Evolutionary conservation across 176 grass and related monocot genomes (phyloP).

Genomic region (Tillandsia fasciculata): DNA sequence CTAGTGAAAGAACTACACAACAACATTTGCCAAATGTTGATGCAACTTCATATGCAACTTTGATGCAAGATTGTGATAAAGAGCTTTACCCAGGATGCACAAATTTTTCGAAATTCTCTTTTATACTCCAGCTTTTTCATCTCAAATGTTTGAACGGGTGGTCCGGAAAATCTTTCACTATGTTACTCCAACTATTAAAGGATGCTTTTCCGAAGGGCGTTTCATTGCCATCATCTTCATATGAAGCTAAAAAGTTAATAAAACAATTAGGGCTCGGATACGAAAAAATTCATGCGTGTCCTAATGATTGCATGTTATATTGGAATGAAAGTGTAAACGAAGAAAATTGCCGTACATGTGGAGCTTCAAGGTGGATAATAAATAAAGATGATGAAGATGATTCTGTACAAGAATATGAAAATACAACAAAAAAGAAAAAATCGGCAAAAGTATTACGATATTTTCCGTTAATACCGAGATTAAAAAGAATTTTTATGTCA

Average conservation of each 20-base stretch:
- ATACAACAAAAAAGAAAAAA: background rate
- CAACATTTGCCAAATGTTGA: background rate
- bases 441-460: background rate
- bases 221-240: background rate
- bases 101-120: background rate
- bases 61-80: background rate
- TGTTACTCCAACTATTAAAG: no score
- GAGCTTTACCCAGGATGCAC: background rate
- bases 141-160: background rate
- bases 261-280: no score
- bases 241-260: background rate
- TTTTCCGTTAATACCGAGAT: background rate
- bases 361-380: no score
- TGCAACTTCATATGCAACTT: background rate
- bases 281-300: no score
- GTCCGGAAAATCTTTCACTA: background rate
- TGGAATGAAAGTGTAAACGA: no score
- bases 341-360: no score
- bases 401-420: no score
- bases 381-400: no score
- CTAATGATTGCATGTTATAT: no score
- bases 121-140: background rate
- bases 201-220: no score
- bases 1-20: no score
- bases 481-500: background rate